Conservation (phyloP, 805 yeast species). For the Kodamaea fukazawae region DNA sequence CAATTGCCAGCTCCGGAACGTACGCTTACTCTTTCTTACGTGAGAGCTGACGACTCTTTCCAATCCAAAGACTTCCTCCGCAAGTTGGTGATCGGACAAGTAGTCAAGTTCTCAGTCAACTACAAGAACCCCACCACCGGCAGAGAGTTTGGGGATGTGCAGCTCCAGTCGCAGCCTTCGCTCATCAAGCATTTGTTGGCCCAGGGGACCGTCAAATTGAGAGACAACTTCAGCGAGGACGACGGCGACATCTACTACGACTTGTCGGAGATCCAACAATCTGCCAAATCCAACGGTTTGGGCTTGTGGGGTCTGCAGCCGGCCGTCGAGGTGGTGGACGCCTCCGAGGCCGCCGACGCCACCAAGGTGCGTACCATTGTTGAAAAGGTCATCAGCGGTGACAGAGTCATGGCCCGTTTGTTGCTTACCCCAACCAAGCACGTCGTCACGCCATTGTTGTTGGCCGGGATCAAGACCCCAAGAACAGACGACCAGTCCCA, state of each 20-base stretch:
- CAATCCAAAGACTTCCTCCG: constrained; percentile 64
- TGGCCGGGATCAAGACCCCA: constrained; percentile 76
- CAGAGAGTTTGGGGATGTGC: constrained; percentile 70
- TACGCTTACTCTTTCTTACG: constrained; percentile 59
- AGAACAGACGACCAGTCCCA: constrained; percentile 53
- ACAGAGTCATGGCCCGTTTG: constrained; percentile 63
- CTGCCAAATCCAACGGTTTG: constrained; percentile 47
- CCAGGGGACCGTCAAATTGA: constrained; percentile 61
- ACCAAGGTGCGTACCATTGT: constrained; percentile 55
- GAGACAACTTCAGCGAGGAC: constrained; percentile 46
- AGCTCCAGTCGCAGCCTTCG: constrained; percentile 60
- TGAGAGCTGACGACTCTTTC: constrained; percentile 58
- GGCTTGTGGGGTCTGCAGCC: constrained; percentile 52
- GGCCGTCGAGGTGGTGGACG: constrained; percentile 18
- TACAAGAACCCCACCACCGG: constrained; percentile 50
- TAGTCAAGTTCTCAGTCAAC: constrained; percentile 54
- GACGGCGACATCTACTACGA: constrained; percentile 42
- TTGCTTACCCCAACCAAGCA: constrained; percentile 50
- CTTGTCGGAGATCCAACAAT: constrained; percentile 42
- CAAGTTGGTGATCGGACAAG: constrained; percentile 61
- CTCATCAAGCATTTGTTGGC: constrained; percentile 54
- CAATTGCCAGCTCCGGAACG: constrained; percentile 54
- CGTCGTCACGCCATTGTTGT: constrained; percentile 53
- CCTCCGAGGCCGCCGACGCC: constrained; percentile 29
- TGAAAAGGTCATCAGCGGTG: constrained; percentile 77